Base-by-base conservation (phyloP, 495 filamentous ascomycete species). In the Lophium mytilinum region DNA sequence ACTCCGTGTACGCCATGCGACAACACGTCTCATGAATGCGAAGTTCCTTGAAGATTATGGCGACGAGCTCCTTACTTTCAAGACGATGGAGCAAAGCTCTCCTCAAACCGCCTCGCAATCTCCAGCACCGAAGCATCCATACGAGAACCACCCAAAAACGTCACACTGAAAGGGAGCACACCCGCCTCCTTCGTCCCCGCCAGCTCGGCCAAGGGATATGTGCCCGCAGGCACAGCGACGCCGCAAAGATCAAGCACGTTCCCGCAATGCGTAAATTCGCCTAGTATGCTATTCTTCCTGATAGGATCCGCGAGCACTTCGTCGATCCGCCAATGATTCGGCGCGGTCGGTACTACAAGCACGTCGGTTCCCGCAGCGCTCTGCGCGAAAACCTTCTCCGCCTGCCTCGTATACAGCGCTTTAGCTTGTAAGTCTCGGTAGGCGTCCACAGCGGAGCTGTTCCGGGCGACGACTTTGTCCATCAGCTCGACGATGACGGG, bases 241-340 rank as follows among this genome's bases (percentile, higher is more conserved):
- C 74, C 83, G 65, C 80, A 85, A 52, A 85, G 65, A 70, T 87
- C 83, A 10, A 86, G 68, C 47, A 86, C 82, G 59, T 87, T 86
- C 4, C 74, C 83, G 49, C 74, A 81, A 66, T 87, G 82, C 7
- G 82, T 82, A 56, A 84, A 86, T 15, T 72, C 77, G 5, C 83
- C 83, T 10, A 85, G 60, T 17, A 73, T 66, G 1, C 75, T 76
- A 59, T 87, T 87, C 52, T 75, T 68, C 17, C 17, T 55, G 39
- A 87, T 66, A 0, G 83, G 83, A 52, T 84, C 78, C 9, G 69
- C 72, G 17, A 73, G 64, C 59, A 85, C 80, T 60, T 83, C 75
- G 46, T 74, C 64, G 4, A 85, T 76, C 1, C 77, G 82, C 41
- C 76, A 78, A 63, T 85, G 83, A 37, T 69, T 77, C 7, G 82